Evolutionary conservation across 352 stramenopile genomes (phyloP).

Genomic region (Pythium aristosporum): DNA sequence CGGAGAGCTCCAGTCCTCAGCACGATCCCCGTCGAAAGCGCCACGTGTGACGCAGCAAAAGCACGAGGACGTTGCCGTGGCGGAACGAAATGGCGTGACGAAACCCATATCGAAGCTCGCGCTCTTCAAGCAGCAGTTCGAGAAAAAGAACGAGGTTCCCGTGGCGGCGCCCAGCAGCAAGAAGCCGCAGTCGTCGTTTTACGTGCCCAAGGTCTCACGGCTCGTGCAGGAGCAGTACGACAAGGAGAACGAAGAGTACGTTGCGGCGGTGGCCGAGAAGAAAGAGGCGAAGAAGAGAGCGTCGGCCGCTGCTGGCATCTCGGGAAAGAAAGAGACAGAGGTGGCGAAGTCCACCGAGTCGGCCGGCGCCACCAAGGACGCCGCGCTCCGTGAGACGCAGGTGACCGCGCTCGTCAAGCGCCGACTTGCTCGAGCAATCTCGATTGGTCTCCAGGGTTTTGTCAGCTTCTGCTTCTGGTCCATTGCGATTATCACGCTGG

Average conservation of each 20-base stretch:
- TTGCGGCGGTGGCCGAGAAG: not conserved
- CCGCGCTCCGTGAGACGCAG: not conserved
- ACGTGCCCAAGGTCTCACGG: not conserved
- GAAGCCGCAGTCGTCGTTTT: not conserved
- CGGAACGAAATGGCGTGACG: too few relatives aligned
- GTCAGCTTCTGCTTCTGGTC: conserved; percentile 42
- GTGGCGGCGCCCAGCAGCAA: not conserved
- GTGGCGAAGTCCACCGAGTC: conserved; percentile 7
- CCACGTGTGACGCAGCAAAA: too few relatives aligned
- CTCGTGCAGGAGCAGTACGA: not conserved
- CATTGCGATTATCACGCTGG: conserved; percentile 36
- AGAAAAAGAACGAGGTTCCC: not conserved
- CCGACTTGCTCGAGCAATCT: conserved; percentile 30
- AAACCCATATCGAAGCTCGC: not conserved
- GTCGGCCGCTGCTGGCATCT: not conserved
- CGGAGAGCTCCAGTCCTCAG: not conserved
- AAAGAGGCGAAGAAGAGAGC: not conserved
- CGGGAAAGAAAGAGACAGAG: not conserved
- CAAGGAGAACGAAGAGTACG: not conserved
- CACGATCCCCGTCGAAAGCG: too few relatives aligned
- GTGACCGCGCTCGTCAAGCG: not conserved
- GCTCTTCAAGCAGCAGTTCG: not conserved
- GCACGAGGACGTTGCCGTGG: too few relatives aligned
- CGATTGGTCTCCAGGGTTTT: conserved; percentile 44
- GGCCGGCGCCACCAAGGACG: not conserved